phyloP scores from a whole-genome alignment of 192 early-diverging fungal genomes.

The Backusella australiensis region DNA sequence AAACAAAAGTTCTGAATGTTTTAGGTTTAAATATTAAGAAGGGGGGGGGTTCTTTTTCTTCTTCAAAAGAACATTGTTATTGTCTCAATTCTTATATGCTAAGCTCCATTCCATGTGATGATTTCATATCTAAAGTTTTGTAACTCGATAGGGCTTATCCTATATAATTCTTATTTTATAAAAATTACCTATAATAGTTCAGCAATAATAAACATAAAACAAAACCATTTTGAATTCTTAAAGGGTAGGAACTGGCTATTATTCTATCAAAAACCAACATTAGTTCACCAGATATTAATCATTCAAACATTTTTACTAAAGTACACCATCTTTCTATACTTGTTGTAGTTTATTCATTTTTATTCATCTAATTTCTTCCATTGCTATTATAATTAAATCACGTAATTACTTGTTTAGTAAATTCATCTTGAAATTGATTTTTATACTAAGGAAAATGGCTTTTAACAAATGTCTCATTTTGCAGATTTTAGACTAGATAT shows the following conservation, averaged over 20 bases:
- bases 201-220: neutral
- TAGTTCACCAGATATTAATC: neutral
- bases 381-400: neutral
- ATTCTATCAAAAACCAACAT: neutral
- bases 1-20: neutral
- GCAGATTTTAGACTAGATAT: neutral
- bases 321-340: neutral
- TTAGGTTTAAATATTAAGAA: slow-evolving; percentile 4
- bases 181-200: neutral
- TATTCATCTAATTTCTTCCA: neutral
- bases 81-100: neutral
- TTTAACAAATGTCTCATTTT: neutral
- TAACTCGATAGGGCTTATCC: neutral
- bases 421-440: neutral
- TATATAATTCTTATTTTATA: neutral
- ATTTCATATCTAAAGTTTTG: neutral
- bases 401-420: neutral
- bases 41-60: neutral
- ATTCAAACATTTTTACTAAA: neutral
- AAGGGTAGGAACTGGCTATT: neutral
- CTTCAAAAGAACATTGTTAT: neutral
- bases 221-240: neutral
- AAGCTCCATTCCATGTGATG: neutral
- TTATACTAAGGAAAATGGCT: neutral
- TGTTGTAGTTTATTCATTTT: neutral